Percentiles rank a stretch among this genome's conserved stretches.
phyloP scores from a whole-genome alignment of 768 basidiomycete genomes.

The Terana coerulea region DNA sequence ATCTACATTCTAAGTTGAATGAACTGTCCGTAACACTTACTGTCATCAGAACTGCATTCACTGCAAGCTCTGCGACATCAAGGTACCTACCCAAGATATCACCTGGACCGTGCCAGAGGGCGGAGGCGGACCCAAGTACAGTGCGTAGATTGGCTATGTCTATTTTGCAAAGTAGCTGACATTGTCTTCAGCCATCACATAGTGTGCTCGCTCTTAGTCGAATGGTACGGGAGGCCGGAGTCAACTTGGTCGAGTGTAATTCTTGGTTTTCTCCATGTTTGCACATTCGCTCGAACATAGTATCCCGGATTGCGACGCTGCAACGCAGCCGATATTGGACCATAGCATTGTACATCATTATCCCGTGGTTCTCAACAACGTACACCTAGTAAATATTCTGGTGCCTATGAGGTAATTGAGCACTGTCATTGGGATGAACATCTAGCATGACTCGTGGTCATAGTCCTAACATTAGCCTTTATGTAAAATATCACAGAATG shows the following conservation, averaged over 20 bases:
- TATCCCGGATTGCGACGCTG: neutral
- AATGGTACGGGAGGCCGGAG: too few species aligned
- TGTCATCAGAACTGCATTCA: conserved; percentile 78
- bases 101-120: conserved; percentile 97
- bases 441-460: too few species aligned
- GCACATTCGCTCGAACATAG: neutral
- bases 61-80: conserved; percentile 95
- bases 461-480: neutral
- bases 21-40: conserved; percentile 22
- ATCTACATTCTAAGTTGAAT: neutral
- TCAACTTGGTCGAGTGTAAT: too few species aligned
- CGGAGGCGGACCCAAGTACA: conserved; percentile 94
- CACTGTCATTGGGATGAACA: too few species aligned
- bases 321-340: neutral
- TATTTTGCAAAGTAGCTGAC: neutral
- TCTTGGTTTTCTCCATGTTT: neutral
- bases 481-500: conserved; percentile 5
- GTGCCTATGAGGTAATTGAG: neutral
- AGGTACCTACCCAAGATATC: conserved; percentile 95
- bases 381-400: neutral
- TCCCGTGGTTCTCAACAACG: neutral
- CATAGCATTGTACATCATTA: neutral
- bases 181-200: conserved; percentile 9
- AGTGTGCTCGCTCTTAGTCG: neutral
- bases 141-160: conserved; percentile 39